Evolutionary conservation across 495 filamentous ascomycete species (phyloP).

Genomic region (Podospora australis): DNA sequence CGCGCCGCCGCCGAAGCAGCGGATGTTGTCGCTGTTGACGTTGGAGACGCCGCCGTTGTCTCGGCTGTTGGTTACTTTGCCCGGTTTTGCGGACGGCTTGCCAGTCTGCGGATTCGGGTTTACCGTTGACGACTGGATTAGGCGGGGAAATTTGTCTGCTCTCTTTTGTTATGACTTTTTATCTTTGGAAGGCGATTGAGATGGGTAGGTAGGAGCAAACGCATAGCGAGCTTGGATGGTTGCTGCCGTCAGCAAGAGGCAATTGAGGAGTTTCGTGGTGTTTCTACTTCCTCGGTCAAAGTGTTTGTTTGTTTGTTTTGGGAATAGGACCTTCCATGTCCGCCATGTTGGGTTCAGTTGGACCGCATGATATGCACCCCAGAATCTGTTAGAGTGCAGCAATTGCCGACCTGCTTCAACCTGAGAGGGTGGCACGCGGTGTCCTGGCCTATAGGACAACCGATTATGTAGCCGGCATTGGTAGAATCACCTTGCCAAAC

Average conservation of each 20-base stretch:
- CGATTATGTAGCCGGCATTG: too few species aligned
- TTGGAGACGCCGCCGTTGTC: constrained; percentile 36
- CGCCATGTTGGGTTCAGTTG: background rate
- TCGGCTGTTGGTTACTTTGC: constrained; percentile 37
- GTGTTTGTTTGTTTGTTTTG: too few species aligned
- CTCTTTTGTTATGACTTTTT: background rate
- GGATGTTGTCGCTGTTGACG: constrained; percentile 35
- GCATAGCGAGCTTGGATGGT: constrained; percentile 2
- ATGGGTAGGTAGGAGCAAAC: background rate
- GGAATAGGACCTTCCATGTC: too few species aligned
- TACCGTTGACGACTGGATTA: constrained; percentile 31
- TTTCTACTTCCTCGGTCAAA: background rate
- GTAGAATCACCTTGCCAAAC: too few species aligned
- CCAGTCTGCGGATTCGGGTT: constrained; percentile 32
- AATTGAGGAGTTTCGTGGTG: background rate
- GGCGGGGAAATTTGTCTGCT: constrained; percentile 32
- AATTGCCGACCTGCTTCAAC: too few species aligned
- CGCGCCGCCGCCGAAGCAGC: constrained; percentile 40
- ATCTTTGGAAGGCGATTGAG: background rate
- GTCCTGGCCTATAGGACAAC: too few species aligned
- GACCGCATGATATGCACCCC: background rate
- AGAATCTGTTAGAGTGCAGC: too few species aligned
- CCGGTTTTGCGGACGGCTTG: constrained; percentile 39
- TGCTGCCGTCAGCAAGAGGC: constrained; percentile 4
- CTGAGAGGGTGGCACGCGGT: too few species aligned